phyloP scores from a whole-genome alignment of 768 basidiomycete genomes.

The Lanmaoa rubissima region DNA sequence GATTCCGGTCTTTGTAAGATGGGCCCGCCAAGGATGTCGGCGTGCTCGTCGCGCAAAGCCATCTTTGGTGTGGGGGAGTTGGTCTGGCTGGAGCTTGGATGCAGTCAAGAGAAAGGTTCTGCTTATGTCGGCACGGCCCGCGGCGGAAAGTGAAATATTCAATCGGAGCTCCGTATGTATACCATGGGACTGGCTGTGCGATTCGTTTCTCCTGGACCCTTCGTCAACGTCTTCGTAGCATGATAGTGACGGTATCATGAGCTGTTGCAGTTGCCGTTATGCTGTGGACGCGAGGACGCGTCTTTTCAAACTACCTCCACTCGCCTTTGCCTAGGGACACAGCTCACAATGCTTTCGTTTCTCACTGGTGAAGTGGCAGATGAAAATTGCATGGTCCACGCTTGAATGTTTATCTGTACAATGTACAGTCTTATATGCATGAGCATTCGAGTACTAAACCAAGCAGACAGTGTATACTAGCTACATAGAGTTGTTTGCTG shows the following conservation, averaged over 20 bases:
- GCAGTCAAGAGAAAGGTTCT: constrained; percentile 20
- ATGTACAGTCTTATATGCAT: constrained; percentile 34
- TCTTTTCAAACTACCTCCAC: constrained; percentile 40
- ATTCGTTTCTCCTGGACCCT: background rate
- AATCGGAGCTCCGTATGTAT: constrained; percentile 19
- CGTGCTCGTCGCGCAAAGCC: constrained; percentile 54
- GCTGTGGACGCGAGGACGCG: background rate
- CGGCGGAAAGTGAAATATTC: constrained; percentile 22
- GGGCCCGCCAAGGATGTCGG: constrained; percentile 69
- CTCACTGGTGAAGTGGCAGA: constrained; percentile 80
- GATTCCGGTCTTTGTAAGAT: constrained; percentile 38
- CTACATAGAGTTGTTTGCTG: background rate
- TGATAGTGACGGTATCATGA: background rate
- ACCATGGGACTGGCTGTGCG: background rate
- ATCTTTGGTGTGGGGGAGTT: constrained; percentile 38
- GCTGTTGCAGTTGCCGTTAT: background rate
- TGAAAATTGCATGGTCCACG: constrained; percentile 61
- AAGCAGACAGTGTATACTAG: constrained; percentile 40
- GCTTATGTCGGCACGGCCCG: constrained; percentile 19
- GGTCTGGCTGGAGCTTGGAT: constrained; percentile 20
- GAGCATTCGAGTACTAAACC: constrained; percentile 81
- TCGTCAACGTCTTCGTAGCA: background rate
- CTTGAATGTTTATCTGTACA: constrained; percentile 60
- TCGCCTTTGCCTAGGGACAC: constrained; percentile 75
- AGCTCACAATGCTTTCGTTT: constrained; percentile 71